Conservation (phyloP, 108 stramenopile genomes). For the Cyclotella atomus region DNA sequence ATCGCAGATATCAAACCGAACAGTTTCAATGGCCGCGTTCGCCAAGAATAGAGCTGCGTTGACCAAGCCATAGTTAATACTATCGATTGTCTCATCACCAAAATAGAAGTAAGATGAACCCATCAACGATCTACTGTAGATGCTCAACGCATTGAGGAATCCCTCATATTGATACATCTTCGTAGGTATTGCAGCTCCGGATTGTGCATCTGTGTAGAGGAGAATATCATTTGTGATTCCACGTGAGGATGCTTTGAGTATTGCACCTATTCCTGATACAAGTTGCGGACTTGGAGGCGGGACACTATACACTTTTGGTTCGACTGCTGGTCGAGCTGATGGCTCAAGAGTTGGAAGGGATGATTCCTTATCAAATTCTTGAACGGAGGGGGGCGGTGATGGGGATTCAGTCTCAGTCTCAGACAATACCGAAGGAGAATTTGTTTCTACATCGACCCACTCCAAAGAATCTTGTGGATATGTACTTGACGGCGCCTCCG, state of each 20-base stretch:
- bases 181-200: conserved; percentile 25
- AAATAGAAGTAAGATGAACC: conserved; percentile 44
- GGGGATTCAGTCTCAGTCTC: conserved; percentile 1
- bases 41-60: conserved; percentile 47
- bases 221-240: conserved; percentile 31
- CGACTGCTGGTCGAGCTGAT: neutral
- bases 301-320: neutral
- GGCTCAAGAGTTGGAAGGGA: neutral
- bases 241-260: conserved; percentile 18
- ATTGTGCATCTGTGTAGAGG: conserved; percentile 9
- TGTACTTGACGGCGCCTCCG: neutral
- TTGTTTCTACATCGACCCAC: neutral
- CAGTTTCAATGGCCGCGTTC: conserved; percentile 39
- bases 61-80: conserved; percentile 38
- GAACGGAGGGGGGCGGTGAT: neutral
- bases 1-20: conserved; percentile 41
- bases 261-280: conserved; percentile 23
- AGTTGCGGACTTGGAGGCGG: conserved; percentile 20
- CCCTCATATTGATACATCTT: conserved; percentile 41
- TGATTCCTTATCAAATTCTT: neutral
- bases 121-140: conserved; percentile 30
- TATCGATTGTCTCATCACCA: conserved; percentile 21
- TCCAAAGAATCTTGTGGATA: neutral
- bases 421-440: neutral
- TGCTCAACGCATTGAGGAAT: conserved; percentile 37